Conservation (phyloP, 345 rosid genomes). For the Eucalyptus dawsonii region DNA sequence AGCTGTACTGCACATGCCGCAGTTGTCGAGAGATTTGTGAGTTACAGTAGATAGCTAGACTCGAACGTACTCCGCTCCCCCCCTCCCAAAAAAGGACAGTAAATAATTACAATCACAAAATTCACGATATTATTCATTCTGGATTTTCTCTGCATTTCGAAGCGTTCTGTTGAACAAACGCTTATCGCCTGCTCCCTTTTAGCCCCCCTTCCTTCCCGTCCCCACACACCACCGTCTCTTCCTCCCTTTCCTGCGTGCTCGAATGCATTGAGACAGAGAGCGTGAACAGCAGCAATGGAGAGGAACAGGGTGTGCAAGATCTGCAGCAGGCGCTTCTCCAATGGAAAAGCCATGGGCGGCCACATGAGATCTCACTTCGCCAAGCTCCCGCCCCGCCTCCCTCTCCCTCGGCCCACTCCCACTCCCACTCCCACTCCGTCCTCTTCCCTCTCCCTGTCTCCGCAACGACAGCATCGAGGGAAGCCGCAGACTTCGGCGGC, state of each 20-base stretch:
- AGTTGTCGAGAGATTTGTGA: neutral
- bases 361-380: slow-evolving; percentile 57
- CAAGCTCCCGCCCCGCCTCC: slow-evolving; percentile 20
- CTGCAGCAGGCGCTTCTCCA: slow-evolving; percentile 41
- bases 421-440: neutral
- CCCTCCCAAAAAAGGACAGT: neutral
- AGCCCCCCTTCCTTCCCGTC: neutral
- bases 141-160: neutral
- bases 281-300: slow-evolving; percentile 3
- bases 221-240: neutral
- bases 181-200: neutral
- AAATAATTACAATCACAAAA: neutral
- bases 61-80: neutral
- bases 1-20: neutral
- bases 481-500: neutral
- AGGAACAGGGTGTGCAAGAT: slow-evolving; percentile 27
- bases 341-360: slow-evolving; percentile 66
- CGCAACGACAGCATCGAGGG: neutral
- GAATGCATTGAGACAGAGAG: neutral
- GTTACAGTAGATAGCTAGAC: neutral
- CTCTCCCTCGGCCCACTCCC: neutral
- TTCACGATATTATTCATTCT: neutral
- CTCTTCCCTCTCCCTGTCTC: neutral
- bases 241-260: neutral
- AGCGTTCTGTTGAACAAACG: neutral